phyloP scores from a whole-genome alignment of 2,329 filamentous ascomycete species.

The Diaporthe eres region DNA sequence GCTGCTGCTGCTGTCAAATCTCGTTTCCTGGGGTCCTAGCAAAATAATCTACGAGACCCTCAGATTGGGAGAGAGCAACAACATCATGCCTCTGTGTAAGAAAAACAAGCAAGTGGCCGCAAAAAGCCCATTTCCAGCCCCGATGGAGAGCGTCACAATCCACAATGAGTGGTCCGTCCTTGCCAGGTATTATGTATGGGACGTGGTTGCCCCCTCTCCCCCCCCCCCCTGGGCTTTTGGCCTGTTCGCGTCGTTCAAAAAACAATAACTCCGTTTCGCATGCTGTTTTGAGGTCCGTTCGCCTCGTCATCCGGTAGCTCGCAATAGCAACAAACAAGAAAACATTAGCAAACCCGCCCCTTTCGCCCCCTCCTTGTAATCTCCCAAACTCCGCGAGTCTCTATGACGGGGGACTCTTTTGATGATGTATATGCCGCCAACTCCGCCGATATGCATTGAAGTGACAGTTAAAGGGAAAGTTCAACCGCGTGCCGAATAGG shows the following conservation, averaged over 20 bases:
- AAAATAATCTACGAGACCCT: conserved; percentile 8
- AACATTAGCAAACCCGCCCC: conserved; percentile 7
- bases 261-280: conserved; percentile 26
- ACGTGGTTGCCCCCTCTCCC: background rate
- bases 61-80: background rate
- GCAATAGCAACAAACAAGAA: conserved; percentile 11
- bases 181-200: conserved; percentile 19
- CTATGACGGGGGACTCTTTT: conserved; percentile 33
- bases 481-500: conserved; percentile 33
- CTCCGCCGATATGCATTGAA: conserved; percentile 47
- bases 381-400: conserved; percentile 39
- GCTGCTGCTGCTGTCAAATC: conserved; percentile 19
- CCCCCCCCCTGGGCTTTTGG: background rate
- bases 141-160: background rate
- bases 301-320: conserved; percentile 22
- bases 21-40: conserved; percentile 16
- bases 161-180: background rate
- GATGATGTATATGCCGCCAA: conserved; percentile 39
- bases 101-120: background rate
- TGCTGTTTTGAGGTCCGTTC: conserved; percentile 29
- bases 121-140: background rate
- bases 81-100: background rate
- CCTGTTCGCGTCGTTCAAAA: conserved; percentile 8
- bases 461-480: conserved; percentile 31
- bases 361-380: conserved; percentile 1